Evolutionary conservation across 192 early-diverging fungal genomes (phyloP).

Genomic region (Podila verticillata): DNA sequence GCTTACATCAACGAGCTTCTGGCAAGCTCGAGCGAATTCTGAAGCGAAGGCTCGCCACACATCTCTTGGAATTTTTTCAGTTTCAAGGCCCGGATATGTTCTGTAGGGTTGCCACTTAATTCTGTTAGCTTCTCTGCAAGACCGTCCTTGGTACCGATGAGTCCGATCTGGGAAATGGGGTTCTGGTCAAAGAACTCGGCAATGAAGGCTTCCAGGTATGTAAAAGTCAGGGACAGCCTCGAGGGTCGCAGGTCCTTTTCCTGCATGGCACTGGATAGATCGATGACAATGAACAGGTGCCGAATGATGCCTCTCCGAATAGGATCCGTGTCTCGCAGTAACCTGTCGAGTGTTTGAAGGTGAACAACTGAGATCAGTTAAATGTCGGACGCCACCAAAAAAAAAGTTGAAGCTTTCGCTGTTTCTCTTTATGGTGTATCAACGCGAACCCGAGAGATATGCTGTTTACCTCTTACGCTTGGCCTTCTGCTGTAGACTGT

Average conservation of each 20-base stretch:
- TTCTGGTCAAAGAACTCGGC: constrained; percentile 97
- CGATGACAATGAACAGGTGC: constrained; percentile 84
- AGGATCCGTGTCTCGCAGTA: constrained; percentile 72
- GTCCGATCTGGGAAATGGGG: constrained; percentile 87
- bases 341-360: constrained; percentile 21
- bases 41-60: constrained; percentile 89
- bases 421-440: background rate
- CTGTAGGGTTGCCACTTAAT: constrained; percentile 84
- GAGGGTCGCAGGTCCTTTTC: constrained; percentile 88
- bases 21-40: constrained; percentile 91
- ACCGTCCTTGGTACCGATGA: constrained; percentile 87
- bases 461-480: constrained; percentile 67
- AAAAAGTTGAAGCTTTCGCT: too few relatives aligned
- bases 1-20: constrained; percentile 70
- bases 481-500: constrained; percentile 74
- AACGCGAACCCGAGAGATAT: too few relatives aligned
- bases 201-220: constrained; percentile 75
- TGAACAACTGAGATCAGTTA: background rate
- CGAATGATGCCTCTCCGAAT: constrained; percentile 87
- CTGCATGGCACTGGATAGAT: constrained; percentile 85
- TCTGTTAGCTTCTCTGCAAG: constrained; percentile 88
- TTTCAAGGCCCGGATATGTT: constrained; percentile 79
- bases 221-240: constrained; percentile 78
- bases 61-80: constrained; percentile 73
- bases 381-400: constrained; percentile 27